These are phyloP conservation scores for Rhizopus delemar DNA, from an alignment of 371 early-diverging fungal genomes.

Conservation along the genomic window DNA sequence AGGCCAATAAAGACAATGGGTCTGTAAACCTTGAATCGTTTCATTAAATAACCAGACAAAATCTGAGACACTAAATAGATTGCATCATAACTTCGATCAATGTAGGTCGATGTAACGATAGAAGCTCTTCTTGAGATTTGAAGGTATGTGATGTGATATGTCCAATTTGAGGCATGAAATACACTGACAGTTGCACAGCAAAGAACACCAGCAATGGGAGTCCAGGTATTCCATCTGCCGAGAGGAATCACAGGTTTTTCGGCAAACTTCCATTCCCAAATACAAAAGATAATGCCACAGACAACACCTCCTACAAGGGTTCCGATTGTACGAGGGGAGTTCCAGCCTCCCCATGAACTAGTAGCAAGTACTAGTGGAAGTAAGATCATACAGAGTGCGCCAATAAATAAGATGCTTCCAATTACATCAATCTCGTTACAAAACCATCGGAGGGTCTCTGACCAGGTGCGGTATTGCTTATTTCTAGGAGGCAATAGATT, in stretches of 20 bases:
- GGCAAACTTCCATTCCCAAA: constrained; percentile 48
- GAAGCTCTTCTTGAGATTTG: constrained; percentile 44
- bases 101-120: constrained; percentile 26
- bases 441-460: constrained; percentile 25
- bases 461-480: constrained; percentile 1
- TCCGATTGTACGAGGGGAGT: constrained; percentile 21
- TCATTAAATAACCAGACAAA: constrained; percentile 38
- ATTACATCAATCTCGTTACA: constrained; percentile 45
- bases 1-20: constrained; percentile 60
- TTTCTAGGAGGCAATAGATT: constrained; percentile 3
- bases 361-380: constrained; percentile 49
- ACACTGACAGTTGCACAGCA: constrained; percentile 41
- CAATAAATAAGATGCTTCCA: constrained; percentile 45
- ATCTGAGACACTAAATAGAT: constrained; percentile 35
- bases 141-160: constrained; percentile 44
- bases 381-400: constrained; percentile 41
- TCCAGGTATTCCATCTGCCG: constrained; percentile 43
- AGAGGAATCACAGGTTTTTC: constrained; percentile 49
- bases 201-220: constrained; percentile 47
- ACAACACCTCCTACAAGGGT: constrained; percentile 30
- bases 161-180: constrained; percentile 43
- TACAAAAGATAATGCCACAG: constrained; percentile 26
- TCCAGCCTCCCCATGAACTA: constrained; percentile 48
- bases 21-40: constrained; percentile 42
- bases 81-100: constrained; percentile 43